These are phyloP conservation scores for Ustilago esculenta DNA, from an alignment of 1,284 basidiomycete species.

Conservation along the genomic window DNA sequence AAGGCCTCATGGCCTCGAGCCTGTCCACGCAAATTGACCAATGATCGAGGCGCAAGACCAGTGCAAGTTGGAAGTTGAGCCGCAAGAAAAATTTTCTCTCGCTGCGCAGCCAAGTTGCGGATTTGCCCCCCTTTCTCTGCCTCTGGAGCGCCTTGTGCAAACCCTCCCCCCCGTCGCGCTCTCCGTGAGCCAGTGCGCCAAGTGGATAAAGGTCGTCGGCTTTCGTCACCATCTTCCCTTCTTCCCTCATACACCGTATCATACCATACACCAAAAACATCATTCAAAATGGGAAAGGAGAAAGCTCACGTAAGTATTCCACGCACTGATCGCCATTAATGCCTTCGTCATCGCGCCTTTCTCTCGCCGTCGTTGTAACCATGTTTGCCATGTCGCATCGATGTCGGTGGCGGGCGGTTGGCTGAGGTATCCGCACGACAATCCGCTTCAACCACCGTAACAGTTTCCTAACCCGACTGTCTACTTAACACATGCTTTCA, in stretches of 20 bases:
- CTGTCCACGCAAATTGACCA: constrained; percentile 5
- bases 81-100: constrained; percentile 46
- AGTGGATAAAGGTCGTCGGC: constrained; percentile 30
- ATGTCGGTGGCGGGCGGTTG: not conserved
- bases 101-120: constrained; percentile 13
- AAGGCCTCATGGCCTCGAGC: too few species aligned
- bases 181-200: constrained; percentile 11
- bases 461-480: constrained; percentile 13
- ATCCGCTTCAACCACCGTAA: too few species aligned
- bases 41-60: constrained; percentile 27
- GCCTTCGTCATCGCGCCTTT: not conserved
- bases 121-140: constrained; percentile 9
- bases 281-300: constrained; percentile 61
- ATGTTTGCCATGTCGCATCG: not conserved
- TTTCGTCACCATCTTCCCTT: constrained; percentile 29
- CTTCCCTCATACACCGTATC: constrained; percentile 50
- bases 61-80: constrained; percentile 31
- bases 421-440: not conserved
- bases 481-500: not conserved
- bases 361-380: not conserved
- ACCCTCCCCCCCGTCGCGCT: constrained; percentile 1
- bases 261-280: constrained; percentile 38
- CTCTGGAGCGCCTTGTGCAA: not conserved
- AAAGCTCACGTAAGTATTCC: constrained; percentile 55
- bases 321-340: not conserved